Conservation (phyloP, 148 eudicot genomes). For the Diospyros lotus region DNA sequence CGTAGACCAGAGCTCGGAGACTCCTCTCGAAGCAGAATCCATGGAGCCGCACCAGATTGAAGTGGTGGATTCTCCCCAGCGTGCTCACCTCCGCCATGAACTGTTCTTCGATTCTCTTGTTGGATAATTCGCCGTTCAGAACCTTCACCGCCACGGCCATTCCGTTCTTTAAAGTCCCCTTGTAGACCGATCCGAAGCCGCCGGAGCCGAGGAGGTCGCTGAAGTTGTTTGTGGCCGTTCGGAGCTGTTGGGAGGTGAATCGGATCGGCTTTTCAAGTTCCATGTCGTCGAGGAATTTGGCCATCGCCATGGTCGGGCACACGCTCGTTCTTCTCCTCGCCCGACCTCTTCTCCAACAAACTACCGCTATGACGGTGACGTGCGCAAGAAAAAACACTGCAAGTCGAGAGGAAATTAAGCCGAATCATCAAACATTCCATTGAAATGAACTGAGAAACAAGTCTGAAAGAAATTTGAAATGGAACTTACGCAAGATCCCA, state of each 20-base stretch:
- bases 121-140: neutral
- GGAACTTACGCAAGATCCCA: no score
- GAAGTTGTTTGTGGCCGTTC: slow-evolving; percentile 3
- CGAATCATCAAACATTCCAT: no score
- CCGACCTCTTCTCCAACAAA: no score
- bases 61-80: slow-evolving; percentile 5
- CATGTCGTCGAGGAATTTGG: slow-evolving; percentile 8
- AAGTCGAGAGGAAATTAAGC: no score
- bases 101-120: slow-evolving; percentile 5
- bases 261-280: slow-evolving; percentile 1
- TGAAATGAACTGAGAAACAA: no score
- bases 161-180: neutral
- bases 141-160: slow-evolving; percentile 3
- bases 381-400: no score
- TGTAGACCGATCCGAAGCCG: slow-evolving; percentile 6
- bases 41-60: neutral
- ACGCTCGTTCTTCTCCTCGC: no score
- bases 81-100: slow-evolving; percentile 9
- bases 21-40: slow-evolving; percentile 4
- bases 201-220: slow-evolving; percentile 1
- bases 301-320: neutral
- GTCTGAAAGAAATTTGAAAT: no score
- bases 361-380: no score
- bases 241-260: slow-evolving; percentile 3
- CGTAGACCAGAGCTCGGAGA: slow-evolving; percentile 2